Percentiles rank a stretch among this genome's conserved stretches.
Conservation (phyloP, 768 basidiomycete genomes). For the Serendipita sp. region DNA sequence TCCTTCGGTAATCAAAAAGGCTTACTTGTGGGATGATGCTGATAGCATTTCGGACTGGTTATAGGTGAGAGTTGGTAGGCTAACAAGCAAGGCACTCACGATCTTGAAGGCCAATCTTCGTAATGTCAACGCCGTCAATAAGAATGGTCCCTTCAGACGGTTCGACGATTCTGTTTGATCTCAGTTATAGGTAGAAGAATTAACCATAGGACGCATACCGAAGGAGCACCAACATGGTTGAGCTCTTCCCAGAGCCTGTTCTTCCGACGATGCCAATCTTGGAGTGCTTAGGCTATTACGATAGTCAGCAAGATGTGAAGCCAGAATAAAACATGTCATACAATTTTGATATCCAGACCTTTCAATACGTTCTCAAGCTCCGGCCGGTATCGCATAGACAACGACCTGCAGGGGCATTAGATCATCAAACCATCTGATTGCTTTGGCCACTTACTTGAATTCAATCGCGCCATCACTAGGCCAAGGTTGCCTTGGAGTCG, state of each 20-base stretch:
- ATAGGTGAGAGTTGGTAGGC: neutral
- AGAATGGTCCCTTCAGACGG: slow-evolving; percentile 45
- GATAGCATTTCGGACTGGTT: slow-evolving; percentile 53
- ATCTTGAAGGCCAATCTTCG: slow-evolving; percentile 59
- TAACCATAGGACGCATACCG: slow-evolving; percentile 27
- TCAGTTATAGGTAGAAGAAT: neutral
- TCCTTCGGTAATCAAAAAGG: slow-evolving; percentile 13
- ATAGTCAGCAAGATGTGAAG: slow-evolving; percentile 11
- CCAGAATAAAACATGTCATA: slow-evolving; percentile 18
- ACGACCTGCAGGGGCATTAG: slow-evolving; percentile 29
- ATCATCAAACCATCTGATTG: neutral
- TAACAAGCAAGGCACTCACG: slow-evolving; percentile 24
- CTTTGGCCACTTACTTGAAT: slow-evolving; percentile 39
- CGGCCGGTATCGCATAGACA: slow-evolving; percentile 64
- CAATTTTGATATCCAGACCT: slow-evolving; percentile 54
- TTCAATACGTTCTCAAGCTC: slow-evolving; percentile 71
- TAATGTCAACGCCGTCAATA: slow-evolving; percentile 65
- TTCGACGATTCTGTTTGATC: slow-evolving; percentile 65
- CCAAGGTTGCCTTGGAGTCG: slow-evolving; percentile 45
- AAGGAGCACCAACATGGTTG: slow-evolving; percentile 23
- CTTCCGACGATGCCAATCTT: slow-evolving; percentile 83
- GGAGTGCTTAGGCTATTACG: slow-evolving; percentile 39
- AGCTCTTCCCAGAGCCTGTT: slow-evolving; percentile 38
- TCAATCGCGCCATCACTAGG: slow-evolving; percentile 57
- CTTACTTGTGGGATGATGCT: slow-evolving; percentile 72